phyloP scores from a whole-genome alignment of 2,329 filamentous ascomycete species.

The Rhinocladiella similis region DNA sequence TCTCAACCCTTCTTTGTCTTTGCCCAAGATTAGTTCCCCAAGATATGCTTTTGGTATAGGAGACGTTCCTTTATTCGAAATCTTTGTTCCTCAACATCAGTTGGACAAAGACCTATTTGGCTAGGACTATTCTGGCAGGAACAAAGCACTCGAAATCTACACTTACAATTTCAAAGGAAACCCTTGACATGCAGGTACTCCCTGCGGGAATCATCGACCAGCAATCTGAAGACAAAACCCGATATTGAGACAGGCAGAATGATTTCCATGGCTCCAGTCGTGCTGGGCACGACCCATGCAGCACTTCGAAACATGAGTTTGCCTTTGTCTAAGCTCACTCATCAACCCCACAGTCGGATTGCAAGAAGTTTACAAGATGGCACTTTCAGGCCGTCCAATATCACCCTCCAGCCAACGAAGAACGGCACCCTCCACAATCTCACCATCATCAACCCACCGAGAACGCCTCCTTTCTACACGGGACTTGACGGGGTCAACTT shows the following conservation, averaged over 20 bases:
- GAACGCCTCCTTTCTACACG: slow-evolving; percentile 62
- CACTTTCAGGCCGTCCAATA: not conserved
- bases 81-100: not conserved
- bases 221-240: not conserved
- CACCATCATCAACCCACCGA: not conserved
- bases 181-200: too few species aligned
- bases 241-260: slow-evolving; percentile 9
- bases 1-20: too few species aligned
- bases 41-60: too few species aligned
- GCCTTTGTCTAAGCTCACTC: not conserved
- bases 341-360: not conserved
- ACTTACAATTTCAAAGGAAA: too few species aligned
- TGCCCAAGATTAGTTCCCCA: too few species aligned
- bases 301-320: not conserved
- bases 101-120: not conserved
- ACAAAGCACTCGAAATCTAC: too few species aligned
- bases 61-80: not conserved
- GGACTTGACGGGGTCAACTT: slow-evolving; percentile 31
- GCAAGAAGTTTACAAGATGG: slow-evolving; percentile 9
- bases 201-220: too few species aligned
- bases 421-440: slow-evolving; percentile 4
- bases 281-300: slow-evolving; percentile 7
- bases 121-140: not conserved
- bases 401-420: not conserved
- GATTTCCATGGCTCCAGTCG: not conserved